Conservation (phyloP, 1,139 yeast species). For the Suhomyces atakaporum region DNA sequence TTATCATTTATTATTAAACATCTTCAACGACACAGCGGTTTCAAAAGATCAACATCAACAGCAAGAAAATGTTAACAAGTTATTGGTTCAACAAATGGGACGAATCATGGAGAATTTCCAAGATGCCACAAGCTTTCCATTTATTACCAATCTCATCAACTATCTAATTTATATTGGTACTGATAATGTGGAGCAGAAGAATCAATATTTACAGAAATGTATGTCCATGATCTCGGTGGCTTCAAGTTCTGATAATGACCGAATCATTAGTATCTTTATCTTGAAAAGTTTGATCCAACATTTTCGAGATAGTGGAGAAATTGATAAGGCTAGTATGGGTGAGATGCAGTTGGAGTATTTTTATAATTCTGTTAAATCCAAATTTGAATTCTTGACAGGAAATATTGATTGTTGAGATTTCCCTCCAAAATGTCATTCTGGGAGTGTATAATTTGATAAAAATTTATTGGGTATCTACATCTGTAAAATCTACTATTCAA, state of each 20-base stretch:
- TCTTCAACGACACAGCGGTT: constrained; percentile 12
- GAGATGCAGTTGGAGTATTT: constrained; percentile 25
- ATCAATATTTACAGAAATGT: constrained; percentile 19
- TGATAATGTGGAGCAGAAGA: constrained; percentile 18
- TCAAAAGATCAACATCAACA: constrained; percentile 3
- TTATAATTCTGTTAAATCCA: constrained; percentile 16
- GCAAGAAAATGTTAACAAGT: constrained; percentile 7
- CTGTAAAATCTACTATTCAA: constrained; percentile 3
- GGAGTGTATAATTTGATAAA: too few relatives aligned
- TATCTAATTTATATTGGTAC: constrained; percentile 21
- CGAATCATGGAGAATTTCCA: constrained; percentile 9
- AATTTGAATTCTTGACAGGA: constrained; percentile 18
- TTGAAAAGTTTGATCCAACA: constrained; percentile 21
- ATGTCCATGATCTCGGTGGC: constrained; percentile 16
- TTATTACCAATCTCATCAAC: constrained; percentile 19
- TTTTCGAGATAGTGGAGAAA: constrained; percentile 23
- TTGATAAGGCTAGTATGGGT: constrained; percentile 26
- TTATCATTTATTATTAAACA: constrained; percentile 14
- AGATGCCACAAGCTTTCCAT: constrained; percentile 18
- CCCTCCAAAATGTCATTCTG: too few relatives aligned
- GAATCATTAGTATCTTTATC: constrained; percentile 24
- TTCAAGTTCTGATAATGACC: constrained; percentile 23
- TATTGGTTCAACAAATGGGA: constrained; percentile 12
- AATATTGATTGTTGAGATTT: constrained; percentile 12
- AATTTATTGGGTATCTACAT: background rate